Percentiles rank a stretch among this genome's conserved stretches.
Evolutionary conservation across 2,329 filamentous ascomycete species (phyloP).

Genomic region (Plectosphaerella sp.): DNA sequence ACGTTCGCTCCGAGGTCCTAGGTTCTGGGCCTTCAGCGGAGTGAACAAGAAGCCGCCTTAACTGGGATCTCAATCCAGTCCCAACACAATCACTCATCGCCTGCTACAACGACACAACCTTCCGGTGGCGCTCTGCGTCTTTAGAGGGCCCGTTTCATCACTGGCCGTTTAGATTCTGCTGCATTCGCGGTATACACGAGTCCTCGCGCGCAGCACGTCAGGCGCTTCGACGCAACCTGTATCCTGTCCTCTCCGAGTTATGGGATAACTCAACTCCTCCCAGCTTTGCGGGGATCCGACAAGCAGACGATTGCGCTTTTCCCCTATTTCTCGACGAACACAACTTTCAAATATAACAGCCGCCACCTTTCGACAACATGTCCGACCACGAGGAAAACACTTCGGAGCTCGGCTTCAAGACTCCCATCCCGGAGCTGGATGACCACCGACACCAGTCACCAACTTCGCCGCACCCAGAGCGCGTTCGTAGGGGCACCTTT

Average conservation of each 20-base stretch:
- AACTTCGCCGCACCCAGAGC: slow-evolving; percentile 55
- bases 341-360: neutral
- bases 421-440: slow-evolving; percentile 76
- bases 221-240: neutral
- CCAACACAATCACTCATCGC: too few species aligned
- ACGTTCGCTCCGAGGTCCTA: slow-evolving; percentile 88
- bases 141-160: too few species aligned
- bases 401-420: slow-evolving; percentile 62
- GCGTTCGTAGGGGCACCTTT: slow-evolving; percentile 66
- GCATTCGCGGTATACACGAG: too few species aligned
- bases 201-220: neutral
- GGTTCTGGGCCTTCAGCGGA: slow-evolving; percentile 91
- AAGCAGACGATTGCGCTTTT: neutral
- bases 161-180: too few species aligned
- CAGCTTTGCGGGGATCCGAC: neutral
- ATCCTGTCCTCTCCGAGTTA: slow-evolving; percentile 1
- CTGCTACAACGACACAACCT: too few species aligned
- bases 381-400: slow-evolving; percentile 58
- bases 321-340: neutral
- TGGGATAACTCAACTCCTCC: neutral
- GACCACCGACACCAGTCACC: slow-evolving; percentile 73
- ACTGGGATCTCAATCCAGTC: slow-evolving; percentile 46
- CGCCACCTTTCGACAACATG: slow-evolving; percentile 43
- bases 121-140: too few species aligned
- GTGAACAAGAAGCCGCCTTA: slow-evolving; percentile 98